phyloP scores from a whole-genome alignment of 768 basidiomycete genomes.

The Boletus vinaceobasis region DNA sequence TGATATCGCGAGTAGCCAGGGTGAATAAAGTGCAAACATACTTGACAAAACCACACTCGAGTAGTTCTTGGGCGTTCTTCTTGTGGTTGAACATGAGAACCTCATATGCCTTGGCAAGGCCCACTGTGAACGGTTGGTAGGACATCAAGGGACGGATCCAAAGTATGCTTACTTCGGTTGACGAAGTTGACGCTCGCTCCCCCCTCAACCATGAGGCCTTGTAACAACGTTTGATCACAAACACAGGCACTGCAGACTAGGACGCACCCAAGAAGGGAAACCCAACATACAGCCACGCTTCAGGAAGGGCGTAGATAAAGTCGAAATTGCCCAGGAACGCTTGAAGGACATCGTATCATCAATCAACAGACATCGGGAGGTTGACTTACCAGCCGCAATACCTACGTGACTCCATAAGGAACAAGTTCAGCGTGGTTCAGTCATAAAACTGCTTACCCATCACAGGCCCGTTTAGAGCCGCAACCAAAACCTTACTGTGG shows the following conservation, averaged over 20 bases:
- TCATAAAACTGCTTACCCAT: conserved; percentile 47
- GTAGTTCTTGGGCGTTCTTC: conserved; percentile 54
- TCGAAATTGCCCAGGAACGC: conserved; percentile 73
- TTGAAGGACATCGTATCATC: conserved; percentile 19
- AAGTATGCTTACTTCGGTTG: conserved; percentile 51
- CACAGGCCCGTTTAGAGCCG: conserved; percentile 71
- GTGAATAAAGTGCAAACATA: conserved; percentile 25
- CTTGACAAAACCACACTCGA: conserved; percentile 64
- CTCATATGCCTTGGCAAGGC: conserved; percentile 66
- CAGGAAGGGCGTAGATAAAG: conserved; percentile 65
- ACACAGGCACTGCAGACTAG: not conserved
- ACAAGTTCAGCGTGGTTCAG: not conserved
- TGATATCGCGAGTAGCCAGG: not conserved
- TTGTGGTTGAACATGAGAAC: conserved; percentile 69
- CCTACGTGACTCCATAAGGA: conserved; percentile 35
- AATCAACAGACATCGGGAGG: not conserved
- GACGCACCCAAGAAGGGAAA: conserved; percentile 59
- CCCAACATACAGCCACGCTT: conserved; percentile 60
- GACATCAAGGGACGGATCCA: not conserved
- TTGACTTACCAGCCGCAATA: conserved; percentile 55
- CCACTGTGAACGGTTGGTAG: conserved; percentile 44
- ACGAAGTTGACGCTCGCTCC: conserved; percentile 68
- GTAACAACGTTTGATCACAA: not conserved
- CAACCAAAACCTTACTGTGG: conserved; percentile 67
- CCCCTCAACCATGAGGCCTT: conserved; percentile 65